A percentile compares a stretch with the other conserved stretches of the same genome.
Conservation (phyloP, 2,329 filamentous ascomycete genomes). For the Rhynchosporium agropyri region DNA sequence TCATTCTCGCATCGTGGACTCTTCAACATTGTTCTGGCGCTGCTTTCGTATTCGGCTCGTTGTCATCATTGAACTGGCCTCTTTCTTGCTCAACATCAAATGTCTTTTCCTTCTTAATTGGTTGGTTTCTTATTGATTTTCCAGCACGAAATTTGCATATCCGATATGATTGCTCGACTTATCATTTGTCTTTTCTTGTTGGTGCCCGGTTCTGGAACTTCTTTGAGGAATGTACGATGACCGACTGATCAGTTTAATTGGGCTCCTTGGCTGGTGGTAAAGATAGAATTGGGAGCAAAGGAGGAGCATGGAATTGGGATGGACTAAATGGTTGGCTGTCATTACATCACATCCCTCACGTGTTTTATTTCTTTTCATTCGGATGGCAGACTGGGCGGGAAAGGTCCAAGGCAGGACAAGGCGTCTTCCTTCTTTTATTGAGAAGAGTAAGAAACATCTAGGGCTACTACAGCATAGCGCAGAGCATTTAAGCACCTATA, state of each 20-base stretch:
- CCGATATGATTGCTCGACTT: neutral
- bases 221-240: neutral
- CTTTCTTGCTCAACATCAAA: conserved; percentile 4
- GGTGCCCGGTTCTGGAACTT: no score
- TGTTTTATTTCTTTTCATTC: neutral
- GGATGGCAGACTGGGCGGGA: no score
- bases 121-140: neutral
- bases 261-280: neutral
- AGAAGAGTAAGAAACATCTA: no score
- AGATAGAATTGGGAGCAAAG: conserved; percentile 4
- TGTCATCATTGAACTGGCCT: conserved; percentile 39
- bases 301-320: conserved; percentile 5
- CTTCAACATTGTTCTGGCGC: conserved; percentile 6
- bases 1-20: neutral
- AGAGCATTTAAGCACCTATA: no score
- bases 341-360: neutral
- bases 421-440: no score
- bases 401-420: no score
- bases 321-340: neutral
- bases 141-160: neutral
- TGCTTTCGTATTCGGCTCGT: conserved; percentile 19
- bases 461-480: no score
- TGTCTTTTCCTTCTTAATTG: neutral
- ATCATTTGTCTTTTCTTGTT: neutral
- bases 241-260: neutral